A percentile compares a stretch with the other conserved stretches of the same genome.
These are phyloP conservation scores for Pythium myriotylum DNA, from an alignment of 352 stramenopile genomes.

Conservation along the genomic window DNA sequence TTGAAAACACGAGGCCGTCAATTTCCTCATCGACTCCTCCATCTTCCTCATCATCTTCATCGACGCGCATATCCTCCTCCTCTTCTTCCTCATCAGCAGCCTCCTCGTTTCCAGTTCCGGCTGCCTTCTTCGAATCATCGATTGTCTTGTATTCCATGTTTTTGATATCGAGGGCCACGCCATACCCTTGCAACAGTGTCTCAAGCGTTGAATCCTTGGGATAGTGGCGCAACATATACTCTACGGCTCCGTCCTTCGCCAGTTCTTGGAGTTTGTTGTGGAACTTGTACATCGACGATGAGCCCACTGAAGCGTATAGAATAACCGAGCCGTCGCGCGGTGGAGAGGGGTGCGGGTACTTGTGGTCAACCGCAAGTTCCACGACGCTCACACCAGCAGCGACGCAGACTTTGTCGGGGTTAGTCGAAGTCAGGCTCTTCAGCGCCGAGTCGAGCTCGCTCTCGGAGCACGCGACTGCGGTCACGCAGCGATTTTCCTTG, in stretches of 20 bases:
- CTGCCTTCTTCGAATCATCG: slow-evolving; percentile 84
- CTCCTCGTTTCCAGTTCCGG: slow-evolving; percentile 27
- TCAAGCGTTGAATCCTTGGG: slow-evolving; percentile 62
- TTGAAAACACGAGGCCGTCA: slow-evolving; percentile 66
- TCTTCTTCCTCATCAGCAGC: slow-evolving; percentile 34
- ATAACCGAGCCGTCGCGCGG: slow-evolving; percentile 53
- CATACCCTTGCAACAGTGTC: slow-evolving; percentile 91
- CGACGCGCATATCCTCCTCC: slow-evolving; percentile 31
- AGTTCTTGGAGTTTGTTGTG: slow-evolving; percentile 62
- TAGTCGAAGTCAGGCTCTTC: slow-evolving; percentile 20
- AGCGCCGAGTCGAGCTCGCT: slow-evolving; percentile 35
- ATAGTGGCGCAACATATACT: slow-evolving; percentile 87
- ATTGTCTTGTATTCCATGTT: slow-evolving; percentile 98
- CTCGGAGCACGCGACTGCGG: slow-evolving; percentile 61
- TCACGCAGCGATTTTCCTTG: slow-evolving; percentile 57
- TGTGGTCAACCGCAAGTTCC: slow-evolving; percentile 71
- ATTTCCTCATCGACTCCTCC: slow-evolving; percentile 60
- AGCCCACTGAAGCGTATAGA: slow-evolving; percentile 85
- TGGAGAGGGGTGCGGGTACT: slow-evolving; percentile 50
- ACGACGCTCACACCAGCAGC: slow-evolving; percentile 71
- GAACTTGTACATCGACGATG: slow-evolving; percentile 66
- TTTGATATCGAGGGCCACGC: slow-evolving; percentile 94
- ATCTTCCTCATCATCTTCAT: slow-evolving; percentile 42
- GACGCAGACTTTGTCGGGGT: slow-evolving; percentile 47
- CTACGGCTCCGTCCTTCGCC: slow-evolving; percentile 55